phyloP scores from a whole-genome alignment of 1,284 basidiomycete species.

The Fomitopsis betulina region DNA sequence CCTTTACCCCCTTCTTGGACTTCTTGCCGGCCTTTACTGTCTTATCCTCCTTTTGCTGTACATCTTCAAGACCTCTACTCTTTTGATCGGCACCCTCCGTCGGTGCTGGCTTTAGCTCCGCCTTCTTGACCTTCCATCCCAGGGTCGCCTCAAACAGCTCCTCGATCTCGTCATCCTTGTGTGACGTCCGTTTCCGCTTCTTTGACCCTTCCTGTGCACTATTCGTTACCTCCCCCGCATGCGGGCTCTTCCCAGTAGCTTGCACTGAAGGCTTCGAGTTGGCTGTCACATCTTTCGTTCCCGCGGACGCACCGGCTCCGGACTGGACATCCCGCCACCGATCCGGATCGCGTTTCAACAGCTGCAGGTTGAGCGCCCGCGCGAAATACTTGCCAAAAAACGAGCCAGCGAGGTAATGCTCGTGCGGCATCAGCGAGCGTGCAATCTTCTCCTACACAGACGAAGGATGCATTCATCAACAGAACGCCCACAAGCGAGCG shows the following conservation, averaged over 20 bases:
- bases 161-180: constrained; percentile 65
- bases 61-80: not conserved
- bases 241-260: not conserved
- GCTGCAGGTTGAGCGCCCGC: constrained; percentile 71
- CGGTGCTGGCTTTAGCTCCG: constrained; percentile 28
- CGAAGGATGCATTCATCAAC: not conserved
- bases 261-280: not conserved
- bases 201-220: constrained; percentile 11
- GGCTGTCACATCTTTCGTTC: not conserved
- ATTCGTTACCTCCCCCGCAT: constrained; percentile 10
- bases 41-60: not conserved
- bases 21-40: constrained; percentile 15
- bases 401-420: constrained; percentile 67
- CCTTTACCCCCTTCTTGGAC: constrained; percentile 14
- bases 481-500: not conserved
- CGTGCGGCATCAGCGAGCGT: constrained; percentile 66
- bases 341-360: constrained; percentile 74
- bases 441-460: constrained; percentile 85
- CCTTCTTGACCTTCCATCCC: constrained; percentile 55
- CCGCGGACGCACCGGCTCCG: not conserved
- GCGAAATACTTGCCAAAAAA: constrained; percentile 86
- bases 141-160: constrained; percentile 55
- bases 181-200: constrained; percentile 24
- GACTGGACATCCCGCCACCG: constrained; percentile 74
- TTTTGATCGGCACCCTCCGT: not conserved